These are phyloP conservation scores for Kalmusia sp. DNA, from an alignment of 2,329 filamentous ascomycete species.

Conservation along the genomic window DNA sequence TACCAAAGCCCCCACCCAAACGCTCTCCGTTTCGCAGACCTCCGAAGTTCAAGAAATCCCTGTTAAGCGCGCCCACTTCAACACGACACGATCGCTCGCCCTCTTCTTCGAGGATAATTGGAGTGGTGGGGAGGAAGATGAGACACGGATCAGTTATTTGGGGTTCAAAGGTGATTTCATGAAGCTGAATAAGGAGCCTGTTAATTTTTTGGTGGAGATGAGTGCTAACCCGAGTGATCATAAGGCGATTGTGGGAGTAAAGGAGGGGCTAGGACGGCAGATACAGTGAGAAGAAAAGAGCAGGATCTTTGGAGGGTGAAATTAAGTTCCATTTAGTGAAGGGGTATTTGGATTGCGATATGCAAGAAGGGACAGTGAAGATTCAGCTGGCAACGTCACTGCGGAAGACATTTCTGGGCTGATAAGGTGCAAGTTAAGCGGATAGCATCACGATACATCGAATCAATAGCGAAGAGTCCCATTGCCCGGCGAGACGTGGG, in stretches of 20 bases:
- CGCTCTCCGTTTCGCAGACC: constrained; percentile 77
- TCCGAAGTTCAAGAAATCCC: constrained; percentile 85
- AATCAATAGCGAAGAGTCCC: not conserved
- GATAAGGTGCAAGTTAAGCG: too few relatives aligned
- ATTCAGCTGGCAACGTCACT: not conserved
- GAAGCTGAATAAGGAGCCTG: constrained; percentile 80
- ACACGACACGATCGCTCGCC: constrained; percentile 79
- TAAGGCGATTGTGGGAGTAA: constrained; percentile 55
- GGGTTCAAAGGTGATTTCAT: constrained; percentile 97
- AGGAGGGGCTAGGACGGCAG: constrained; percentile 43
- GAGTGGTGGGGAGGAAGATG: constrained; percentile 75
- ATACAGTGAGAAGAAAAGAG: constrained; percentile 32
- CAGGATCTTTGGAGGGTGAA: constrained; percentile 9
- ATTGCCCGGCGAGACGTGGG: not conserved
- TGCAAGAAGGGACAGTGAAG: not conserved
- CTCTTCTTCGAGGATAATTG: constrained; percentile 96
- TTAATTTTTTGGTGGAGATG: constrained; percentile 90
- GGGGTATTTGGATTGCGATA: too few relatives aligned
- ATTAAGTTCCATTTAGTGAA: too few relatives aligned
- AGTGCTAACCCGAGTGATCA: constrained; percentile 93
- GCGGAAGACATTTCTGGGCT: not conserved
- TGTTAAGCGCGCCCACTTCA: constrained; percentile 88
- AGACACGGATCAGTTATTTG: constrained; percentile 79
- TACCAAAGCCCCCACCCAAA: constrained; percentile 75
- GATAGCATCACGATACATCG: not conserved